phyloP scores from a whole-genome alignment of 306 rosid species.

The Cucurbita moschata region DNA sequence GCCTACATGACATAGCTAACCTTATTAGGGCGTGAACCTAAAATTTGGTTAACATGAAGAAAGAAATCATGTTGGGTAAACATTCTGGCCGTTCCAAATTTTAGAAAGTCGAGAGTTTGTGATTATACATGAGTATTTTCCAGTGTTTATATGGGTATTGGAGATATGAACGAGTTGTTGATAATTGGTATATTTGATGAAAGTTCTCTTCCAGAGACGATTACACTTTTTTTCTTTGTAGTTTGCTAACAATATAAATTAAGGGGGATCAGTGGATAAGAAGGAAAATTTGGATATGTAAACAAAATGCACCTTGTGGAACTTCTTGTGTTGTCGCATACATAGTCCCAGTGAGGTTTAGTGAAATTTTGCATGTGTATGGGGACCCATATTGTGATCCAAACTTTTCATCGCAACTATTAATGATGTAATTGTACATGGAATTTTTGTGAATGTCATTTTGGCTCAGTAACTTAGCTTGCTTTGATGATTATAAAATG shows the following conservation, averaged over 20 bases:
- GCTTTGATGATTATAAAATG: neutral
- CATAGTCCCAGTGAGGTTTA: neutral
- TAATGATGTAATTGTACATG: neutral
- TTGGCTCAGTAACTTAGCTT: neutral
- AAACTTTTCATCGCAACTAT: neutral
- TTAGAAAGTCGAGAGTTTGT: neutral
- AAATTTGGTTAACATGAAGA: neutral
- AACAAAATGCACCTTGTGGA: neutral
- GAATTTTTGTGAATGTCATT: neutral
- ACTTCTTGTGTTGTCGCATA: neutral
- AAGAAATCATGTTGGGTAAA: neutral
- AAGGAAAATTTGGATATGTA: neutral
- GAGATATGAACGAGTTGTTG: neutral
- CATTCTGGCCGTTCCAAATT: neutral
- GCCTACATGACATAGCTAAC: neutral
- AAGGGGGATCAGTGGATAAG: neutral
- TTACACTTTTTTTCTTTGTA: neutral
- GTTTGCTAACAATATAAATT: neutral
- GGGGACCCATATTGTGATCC: neutral
- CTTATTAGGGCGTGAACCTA: neutral
- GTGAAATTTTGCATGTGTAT: neutral
- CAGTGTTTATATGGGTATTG: neutral
- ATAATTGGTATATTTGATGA: neutral
- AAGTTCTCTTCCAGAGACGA: neutral
- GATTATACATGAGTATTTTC: neutral